Base-by-base conservation (phyloP, 805 yeast species). In the Sugiyamaella smithiae region DNA sequence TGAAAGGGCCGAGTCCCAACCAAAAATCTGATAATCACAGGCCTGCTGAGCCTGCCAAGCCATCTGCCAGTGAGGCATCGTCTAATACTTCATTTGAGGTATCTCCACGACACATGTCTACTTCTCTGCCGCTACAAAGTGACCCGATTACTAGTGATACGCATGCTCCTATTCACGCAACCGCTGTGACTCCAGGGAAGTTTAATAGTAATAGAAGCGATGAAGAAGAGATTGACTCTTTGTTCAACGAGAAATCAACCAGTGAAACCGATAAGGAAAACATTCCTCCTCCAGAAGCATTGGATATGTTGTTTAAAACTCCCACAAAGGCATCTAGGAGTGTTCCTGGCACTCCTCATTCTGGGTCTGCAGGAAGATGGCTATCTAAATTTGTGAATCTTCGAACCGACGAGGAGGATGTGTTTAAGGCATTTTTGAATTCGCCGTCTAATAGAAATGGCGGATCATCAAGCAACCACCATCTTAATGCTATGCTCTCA, bases 371-470 rank as follows among this genome's bases (percentile, higher is more conserved):
- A 16, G 38, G 50, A 17, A 47, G 42, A 32, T 53, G 57, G 57
- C 33, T 53, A 9, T 16, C 50, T 16, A 53, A 45, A 47, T 35
- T 51, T n/a, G 48, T 53, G 19, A 53, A 52, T 11, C 44, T 38
- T 3, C 40, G 40, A 4, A 14, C 36, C 19, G 57, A 54, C 25
- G 57, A 54, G 6, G 57, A 52, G 7, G 57, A 54, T 29, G 49
- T 54, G 5, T 52, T 54, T 45, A 46, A 50, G 29, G 48, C 52
- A 8, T 51, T 54, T 26, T 41, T 53, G 29, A 54, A 51, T 24
- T 50, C 54, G 11, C 57, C 57, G 5, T 41, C 55, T 6, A 45
- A 36, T 8, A 12, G 38, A 9, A 36, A 47, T 4, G 40, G 49
- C 16, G 44, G 43, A 2, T 24, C 5, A n/a, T 9, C 20, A 19